Percentiles rank a stretch among this genome's conserved stretches.
phyloP scores from a whole-genome alignment of 257 asterid genomes.

The Coffea canephora region DNA sequence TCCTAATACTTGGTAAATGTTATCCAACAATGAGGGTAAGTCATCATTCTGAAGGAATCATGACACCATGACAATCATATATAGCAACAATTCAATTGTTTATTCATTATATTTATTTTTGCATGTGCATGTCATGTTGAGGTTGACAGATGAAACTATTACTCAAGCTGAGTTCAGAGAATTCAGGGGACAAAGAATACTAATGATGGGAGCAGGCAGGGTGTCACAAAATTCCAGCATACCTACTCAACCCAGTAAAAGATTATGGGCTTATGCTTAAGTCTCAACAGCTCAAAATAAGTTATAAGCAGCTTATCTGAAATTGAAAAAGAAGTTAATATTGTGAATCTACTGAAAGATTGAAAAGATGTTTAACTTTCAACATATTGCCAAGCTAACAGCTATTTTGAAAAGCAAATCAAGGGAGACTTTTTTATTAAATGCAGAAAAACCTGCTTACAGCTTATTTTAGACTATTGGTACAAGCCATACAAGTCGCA shows the following conservation, averaged over 20 bases:
- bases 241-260: background rate
- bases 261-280: background rate
- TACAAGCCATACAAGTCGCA: background rate
- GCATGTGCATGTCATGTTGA: background rate
- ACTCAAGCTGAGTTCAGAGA: background rate
- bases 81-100: too few species aligned
- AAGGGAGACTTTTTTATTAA: background rate
- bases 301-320: background rate
- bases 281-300: too few species aligned
- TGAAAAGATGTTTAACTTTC: too few species aligned
- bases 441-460: background rate
- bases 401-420: background rate
- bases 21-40: background rate
- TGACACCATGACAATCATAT: background rate
- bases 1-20: background rate
- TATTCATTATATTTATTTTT: background rate
- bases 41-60: background rate
- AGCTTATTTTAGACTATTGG: background rate
- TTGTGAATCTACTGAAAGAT: background rate
- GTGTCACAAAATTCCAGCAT: too few species aligned
- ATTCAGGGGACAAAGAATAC: background rate
- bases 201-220: background rate
- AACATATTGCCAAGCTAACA: background rate
- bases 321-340: too few species aligned
- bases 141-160: too few species aligned